Base-by-base conservation (phyloP, 805 yeast genomes). In the Wickerhamomyces tratensis region DNA sequence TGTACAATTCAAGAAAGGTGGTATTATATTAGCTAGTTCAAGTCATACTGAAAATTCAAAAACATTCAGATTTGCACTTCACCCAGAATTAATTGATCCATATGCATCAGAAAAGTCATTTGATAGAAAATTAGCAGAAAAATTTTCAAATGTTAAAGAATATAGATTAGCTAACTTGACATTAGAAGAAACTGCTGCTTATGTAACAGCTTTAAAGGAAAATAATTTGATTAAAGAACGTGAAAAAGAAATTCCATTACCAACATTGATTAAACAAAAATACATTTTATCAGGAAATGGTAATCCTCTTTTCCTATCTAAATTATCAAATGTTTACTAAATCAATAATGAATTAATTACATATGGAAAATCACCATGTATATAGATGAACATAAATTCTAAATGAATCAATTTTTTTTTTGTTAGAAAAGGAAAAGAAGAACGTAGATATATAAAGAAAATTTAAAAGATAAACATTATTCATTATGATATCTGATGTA, bases 281-380 rank as follows among this genome's bases (percentile, higher is more conserved):
- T 79, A 73, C 53, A 62, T 77, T 36, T 42, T 74, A 34, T 69
- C 77, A 47, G 86, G 86, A 33, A 77, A 76, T 53, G 88, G 88
- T 50, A 81, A 79, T 53, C 80, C 86, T 20, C 20, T 20, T 20
- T 20, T 20, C 20, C 4, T 20, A 38, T 64, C 73, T 45, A 70
- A 68, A 41, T 54, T 78, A 33, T 50, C 74, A 42, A 70, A 67
- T 20, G 20, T 20, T 20, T 20, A 20, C 20, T 20, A 20, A 20
- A 20, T 20, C 43, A 59, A 60, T 43, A 41, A 57, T 37, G 56
- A 54, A 11, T 39, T 58, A 41, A 48, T 20, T 20, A 20, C 20
- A 20, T 20, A 20, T 20, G 20, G 20, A 20, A 20, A 20, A 20
- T 20, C 2, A 20, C 20, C 20, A 20, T 20, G 20, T 20, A 20